Evolutionary conservation across 768 basidiomycete species (phyloP), one percentile per base, ranked within the genome.

Genomic region (Holtermannia corniformis): DNA sequence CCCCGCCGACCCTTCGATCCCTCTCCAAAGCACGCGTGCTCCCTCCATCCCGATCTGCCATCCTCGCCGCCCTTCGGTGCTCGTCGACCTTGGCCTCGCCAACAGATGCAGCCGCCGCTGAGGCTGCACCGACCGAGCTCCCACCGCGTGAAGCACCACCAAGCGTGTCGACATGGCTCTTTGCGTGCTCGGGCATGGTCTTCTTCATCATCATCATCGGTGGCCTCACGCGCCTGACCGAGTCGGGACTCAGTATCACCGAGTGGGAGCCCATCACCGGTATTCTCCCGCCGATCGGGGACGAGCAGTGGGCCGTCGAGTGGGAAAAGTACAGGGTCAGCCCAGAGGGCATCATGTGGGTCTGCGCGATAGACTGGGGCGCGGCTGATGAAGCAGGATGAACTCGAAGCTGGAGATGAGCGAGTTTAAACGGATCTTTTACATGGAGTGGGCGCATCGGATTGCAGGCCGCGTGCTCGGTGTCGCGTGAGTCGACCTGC

Each of bases 401-500:
- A 99, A 99, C 71, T 84, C 87, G 55, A 81, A 83, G 10, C 91
- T 95, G 51, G 81, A 83, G 25, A 74, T 97, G 51, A 78, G 82
- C 24, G 86, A 96, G 65, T 99, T 99, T 77, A 97, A 99, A 73
- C 79, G 80, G 56, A 97, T 99, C 54, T 99, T 91, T 73, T 86
- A 85, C 75, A 92, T 91, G 93, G 95, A 99, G 78, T 99, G 91
- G 89, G 81, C 81, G 4, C 95, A 99, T 73, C 86, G 95, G 41
- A 75, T 93, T 49, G 82, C 96, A 48, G 95, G 95, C 7, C 87
- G 95, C 52, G 69, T 90, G 59, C 60, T 74, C 19, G 73, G 73
- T 55, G 58, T 72, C 37, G 60, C 55, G 70, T 72, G 48, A 60
- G 70, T 68, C n/a, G 13, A 40, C 21, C 41, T 5, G 11, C 25